Percentiles rank a stretch among this genome's conserved stretches.
Conservation (phyloP, 176 grass and related monocot genomes). For the Juncus effusus region DNA sequence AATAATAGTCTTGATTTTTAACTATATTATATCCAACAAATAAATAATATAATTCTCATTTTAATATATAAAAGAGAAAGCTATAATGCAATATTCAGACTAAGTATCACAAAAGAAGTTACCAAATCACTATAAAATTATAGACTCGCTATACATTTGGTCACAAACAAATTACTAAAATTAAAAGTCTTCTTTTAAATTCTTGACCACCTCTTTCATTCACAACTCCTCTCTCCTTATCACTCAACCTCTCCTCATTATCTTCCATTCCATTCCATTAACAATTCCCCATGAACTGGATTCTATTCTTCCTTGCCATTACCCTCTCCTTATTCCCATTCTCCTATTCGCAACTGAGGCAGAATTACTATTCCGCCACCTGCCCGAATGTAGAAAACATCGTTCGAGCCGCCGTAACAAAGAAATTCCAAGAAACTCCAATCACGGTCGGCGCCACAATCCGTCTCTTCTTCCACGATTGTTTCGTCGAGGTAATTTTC, state of each 20-base stretch:
- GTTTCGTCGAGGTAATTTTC: conserved; percentile 70
- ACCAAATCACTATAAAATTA: too few species aligned
- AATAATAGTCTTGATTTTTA: too few species aligned
- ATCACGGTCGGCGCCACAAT: conserved; percentile 60
- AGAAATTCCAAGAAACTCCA: conserved; percentile 51
- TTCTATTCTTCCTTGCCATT: conserved; percentile 10
- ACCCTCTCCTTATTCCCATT: conserved; percentile 21
- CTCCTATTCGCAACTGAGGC: conserved; percentile 40
- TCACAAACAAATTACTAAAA: not conserved
- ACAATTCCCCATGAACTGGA: conserved; percentile 16
- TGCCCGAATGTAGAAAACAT: conserved; percentile 72
- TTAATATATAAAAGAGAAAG: too few species aligned
- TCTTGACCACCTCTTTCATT: conserved; percentile 19
- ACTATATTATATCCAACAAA: too few species aligned
- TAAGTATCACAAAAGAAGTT: too few species aligned
- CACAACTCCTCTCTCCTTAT: conserved; percentile 22
- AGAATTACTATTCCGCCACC: conserved; percentile 53
- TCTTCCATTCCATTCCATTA: not conserved
- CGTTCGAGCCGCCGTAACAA: conserved; percentile 49
- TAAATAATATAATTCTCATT: too few species aligned
- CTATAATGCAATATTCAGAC: too few species aligned
- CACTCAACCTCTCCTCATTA: not conserved
- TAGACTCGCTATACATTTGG: not conserved
- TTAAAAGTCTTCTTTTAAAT: conserved; percentile 14
- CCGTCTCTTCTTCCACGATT: conserved; percentile 95